phyloP scores from a whole-genome alignment of 2,329 filamentous ascomycete species.

The Cytospora schulzeri region DNA sequence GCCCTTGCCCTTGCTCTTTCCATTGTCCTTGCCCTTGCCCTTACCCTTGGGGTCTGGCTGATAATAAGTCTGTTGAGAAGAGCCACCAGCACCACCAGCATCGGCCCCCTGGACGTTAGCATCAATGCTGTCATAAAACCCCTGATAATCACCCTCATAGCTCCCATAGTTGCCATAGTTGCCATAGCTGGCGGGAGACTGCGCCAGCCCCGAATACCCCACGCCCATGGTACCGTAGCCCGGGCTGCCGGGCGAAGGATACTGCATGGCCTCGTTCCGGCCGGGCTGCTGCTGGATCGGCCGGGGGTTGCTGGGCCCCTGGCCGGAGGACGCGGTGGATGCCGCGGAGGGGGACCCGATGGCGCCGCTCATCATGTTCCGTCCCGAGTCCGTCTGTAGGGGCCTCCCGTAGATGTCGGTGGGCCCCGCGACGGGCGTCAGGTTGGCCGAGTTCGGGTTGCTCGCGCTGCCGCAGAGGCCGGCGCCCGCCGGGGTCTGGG shows the following conservation, averaged over 20 bases:
- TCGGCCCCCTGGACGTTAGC: background rate
- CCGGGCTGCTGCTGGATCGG: background rate
- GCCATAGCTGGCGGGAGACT: background rate
- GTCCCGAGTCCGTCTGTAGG: background rate
- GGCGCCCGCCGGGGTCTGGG: background rate
- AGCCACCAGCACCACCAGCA: background rate
- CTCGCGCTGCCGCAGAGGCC: background rate
- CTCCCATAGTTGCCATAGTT: no score
- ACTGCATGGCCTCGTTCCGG: background rate
- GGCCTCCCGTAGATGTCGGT: background rate
- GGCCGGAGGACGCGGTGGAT: background rate
- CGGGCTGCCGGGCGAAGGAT: background rate
- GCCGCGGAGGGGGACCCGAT: background rate
- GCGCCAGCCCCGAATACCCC: background rate
- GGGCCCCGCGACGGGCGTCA: background rate
- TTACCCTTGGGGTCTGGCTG: background rate
- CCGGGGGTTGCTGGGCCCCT: background rate
- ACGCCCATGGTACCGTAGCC: background rate
- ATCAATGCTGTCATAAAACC: background rate
- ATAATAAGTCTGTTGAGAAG: background rate
- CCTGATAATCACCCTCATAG: background rate
- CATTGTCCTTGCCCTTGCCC: background rate
- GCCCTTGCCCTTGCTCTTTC: background rate
- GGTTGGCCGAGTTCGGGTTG: background rate
- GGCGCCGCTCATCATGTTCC: background rate